Evolutionary conservation across 805 yeast species (phyloP).

Genomic region (Candida chilensis): DNA sequence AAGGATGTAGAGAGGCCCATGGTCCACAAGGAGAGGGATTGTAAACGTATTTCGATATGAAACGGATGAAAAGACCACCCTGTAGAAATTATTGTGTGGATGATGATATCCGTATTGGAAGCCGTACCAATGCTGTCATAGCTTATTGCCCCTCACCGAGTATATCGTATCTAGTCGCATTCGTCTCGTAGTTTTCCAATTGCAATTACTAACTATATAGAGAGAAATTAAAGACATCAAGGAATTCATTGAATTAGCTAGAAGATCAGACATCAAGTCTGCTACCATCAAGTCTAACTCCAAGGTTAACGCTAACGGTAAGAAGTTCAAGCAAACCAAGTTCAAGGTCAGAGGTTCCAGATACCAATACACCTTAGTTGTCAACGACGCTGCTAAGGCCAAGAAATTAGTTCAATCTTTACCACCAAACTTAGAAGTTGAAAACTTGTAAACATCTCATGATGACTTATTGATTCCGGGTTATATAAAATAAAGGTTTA

Average conservation of each 20-base stretch:
- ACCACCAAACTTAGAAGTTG: slow-evolving; percentile 86
- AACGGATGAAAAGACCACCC: no score
- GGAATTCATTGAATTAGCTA: slow-evolving; percentile 92
- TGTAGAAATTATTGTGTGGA: no score
- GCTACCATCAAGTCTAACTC: slow-evolving; percentile 94
- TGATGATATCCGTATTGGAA: no score
- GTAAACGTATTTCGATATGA: no score
- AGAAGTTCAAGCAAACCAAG: slow-evolving; percentile 87
- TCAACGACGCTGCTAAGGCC: slow-evolving; percentile 94
- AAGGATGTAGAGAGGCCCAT: no score
- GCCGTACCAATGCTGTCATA: no score
- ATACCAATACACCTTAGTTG: slow-evolving; percentile 90
- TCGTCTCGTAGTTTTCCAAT: no score
- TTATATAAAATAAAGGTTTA: no score
- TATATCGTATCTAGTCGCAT: no score
- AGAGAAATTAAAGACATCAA: slow-evolving; percentile 93
- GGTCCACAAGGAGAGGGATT: no score
- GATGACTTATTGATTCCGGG: no score
- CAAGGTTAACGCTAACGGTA: slow-evolving; percentile 73
- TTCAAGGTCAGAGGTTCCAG: slow-evolving; percentile 98
- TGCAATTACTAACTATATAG: slow-evolving; percentile 11
- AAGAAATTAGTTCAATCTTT: slow-evolving; percentile 95
- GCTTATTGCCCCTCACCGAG: no score
- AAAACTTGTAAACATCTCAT: slow-evolving; percentile 24
- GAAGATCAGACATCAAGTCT: slow-evolving; percentile 89